Percentiles rank a stretch among this genome's conserved stretches.
These are phyloP conservation scores for Arxiozyma heterogenica DNA, from an alignment of 1,139 yeast genomes.

Conservation along the genomic window DNA sequence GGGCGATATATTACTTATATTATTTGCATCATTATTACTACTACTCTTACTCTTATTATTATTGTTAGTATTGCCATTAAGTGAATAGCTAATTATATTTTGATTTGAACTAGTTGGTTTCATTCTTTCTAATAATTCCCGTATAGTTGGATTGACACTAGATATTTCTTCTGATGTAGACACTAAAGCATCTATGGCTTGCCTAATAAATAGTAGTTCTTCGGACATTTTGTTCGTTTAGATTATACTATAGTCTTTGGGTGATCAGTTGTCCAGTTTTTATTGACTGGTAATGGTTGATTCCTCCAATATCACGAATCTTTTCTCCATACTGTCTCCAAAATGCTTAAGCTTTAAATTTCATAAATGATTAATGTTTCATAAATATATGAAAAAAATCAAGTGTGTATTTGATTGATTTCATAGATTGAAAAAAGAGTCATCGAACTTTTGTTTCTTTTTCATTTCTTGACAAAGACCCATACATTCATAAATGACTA, in stretches of 20 bases:
- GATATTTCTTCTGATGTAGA: conserved; percentile 20
- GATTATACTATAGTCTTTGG: neutral
- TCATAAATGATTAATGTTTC: neutral
- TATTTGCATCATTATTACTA: neutral
- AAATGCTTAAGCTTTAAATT: neutral
- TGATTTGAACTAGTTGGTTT: conserved; percentile 6
- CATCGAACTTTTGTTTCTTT: too few relatives aligned
- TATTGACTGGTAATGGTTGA: neutral
- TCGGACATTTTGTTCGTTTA: conserved; percentile 16
- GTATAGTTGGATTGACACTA: conserved; percentile 26
- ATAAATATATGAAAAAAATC: too few relatives aligned
- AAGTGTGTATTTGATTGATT: too few relatives aligned
- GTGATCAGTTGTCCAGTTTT: neutral
- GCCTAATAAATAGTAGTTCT: conserved; percentile 22
- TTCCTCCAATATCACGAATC: neutral
- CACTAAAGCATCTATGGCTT: conserved; percentile 29
- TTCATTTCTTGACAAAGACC: too few relatives aligned
- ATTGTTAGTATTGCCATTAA: neutral
- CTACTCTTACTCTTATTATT: neutral
- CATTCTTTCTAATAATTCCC: conserved; percentile 24
- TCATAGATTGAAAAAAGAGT: too few relatives aligned
- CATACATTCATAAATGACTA: too few relatives aligned
- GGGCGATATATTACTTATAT: neutral
- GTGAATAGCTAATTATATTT: neutral
- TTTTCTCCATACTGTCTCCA: too few relatives aligned